Evolutionary conservation across 495 filamentous ascomycete genomes (phyloP).

Genomic region (Astrothelium macrocarpum): DNA sequence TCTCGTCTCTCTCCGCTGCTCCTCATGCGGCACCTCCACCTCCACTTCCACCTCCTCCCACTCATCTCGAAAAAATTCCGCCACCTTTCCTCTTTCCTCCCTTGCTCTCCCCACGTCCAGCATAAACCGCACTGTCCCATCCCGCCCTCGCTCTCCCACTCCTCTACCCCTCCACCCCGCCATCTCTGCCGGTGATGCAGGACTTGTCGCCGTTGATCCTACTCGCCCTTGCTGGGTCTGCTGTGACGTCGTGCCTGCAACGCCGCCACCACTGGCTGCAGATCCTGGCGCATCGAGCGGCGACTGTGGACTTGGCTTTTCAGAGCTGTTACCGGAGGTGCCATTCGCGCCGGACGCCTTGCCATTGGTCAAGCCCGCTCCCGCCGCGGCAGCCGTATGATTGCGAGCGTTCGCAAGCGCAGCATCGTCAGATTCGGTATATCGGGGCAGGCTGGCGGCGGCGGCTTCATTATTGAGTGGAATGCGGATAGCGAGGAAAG

Average conservation of each 20-base stretch:
- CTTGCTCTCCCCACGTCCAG: conserved; percentile 69
- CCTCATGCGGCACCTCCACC: conserved; percentile 37
- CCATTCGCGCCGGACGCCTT: conserved; percentile 12
- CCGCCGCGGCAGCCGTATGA: conserved; percentile 29
- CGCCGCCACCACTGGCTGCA: conserved; percentile 3
- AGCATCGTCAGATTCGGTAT: conserved; percentile 32
- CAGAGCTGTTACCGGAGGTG: conserved; percentile 6
- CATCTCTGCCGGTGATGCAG: neutral
- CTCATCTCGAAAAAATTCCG: conserved; percentile 60
- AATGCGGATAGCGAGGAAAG: conserved; percentile 76
- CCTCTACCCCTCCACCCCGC: conserved; percentile 9
- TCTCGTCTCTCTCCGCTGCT: neutral
- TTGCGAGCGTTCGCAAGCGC: conserved; percentile 7
- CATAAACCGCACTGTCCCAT: conserved; percentile 83
- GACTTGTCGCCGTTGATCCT: conserved; percentile 23
- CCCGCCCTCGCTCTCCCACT: conserved; percentile 47
- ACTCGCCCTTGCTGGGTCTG: conserved; percentile 14
- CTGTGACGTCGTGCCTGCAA: neutral
- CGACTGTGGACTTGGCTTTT: neutral
- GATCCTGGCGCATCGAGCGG: conserved; percentile 1
- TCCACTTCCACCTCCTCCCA: conserved; percentile 69
- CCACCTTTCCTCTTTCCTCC: conserved; percentile 57
- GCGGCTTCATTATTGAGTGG: conserved; percentile 68
- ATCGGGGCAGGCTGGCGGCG: conserved; percentile 43
- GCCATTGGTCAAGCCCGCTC: conserved; percentile 22